Evolutionary conservation across 1,284 basidiomycete genomes (phyloP).

Genomic region (Gomphus sp.): DNA sequence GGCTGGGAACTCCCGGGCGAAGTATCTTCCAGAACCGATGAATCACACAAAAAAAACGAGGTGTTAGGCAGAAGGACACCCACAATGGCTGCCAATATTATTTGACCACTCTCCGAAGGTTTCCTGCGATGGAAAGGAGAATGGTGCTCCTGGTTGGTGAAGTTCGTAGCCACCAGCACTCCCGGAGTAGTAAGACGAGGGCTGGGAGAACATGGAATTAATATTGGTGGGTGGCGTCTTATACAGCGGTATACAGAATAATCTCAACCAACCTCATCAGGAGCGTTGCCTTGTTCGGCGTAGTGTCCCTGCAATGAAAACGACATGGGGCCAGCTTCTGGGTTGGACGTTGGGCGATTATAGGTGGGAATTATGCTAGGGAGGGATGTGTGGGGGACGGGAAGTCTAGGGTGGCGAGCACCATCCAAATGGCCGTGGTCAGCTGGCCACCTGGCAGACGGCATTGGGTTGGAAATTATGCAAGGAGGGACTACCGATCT

Average conservation of each 20-base stretch:
- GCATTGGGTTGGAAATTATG: neutral
- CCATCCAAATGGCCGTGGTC: neutral
- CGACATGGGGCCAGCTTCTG: neutral
- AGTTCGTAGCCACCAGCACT: neutral
- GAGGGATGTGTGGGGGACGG: neutral
- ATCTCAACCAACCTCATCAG: neutral
- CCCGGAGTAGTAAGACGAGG: neutral
- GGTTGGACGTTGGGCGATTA: neutral
- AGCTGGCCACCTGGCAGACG: neutral
- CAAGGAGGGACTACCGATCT: neutral
- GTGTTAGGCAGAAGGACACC: neutral
- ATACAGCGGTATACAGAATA: neutral
- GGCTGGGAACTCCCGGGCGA: neutral
- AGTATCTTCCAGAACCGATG: neutral
- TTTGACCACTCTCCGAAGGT: neutral
- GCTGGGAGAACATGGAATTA: neutral
- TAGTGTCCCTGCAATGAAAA: neutral
- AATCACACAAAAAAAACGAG: neutral
- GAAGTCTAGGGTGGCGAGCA: neutral
- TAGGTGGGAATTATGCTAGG: neutral
- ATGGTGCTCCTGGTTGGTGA: neutral
- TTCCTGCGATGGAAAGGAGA: neutral
- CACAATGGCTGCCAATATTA: neutral
- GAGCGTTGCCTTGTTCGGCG: neutral
- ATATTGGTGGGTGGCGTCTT: neutral